phyloP scores from a whole-genome alignment of 306 rosid genomes.

The Sindora glabra region DNA sequence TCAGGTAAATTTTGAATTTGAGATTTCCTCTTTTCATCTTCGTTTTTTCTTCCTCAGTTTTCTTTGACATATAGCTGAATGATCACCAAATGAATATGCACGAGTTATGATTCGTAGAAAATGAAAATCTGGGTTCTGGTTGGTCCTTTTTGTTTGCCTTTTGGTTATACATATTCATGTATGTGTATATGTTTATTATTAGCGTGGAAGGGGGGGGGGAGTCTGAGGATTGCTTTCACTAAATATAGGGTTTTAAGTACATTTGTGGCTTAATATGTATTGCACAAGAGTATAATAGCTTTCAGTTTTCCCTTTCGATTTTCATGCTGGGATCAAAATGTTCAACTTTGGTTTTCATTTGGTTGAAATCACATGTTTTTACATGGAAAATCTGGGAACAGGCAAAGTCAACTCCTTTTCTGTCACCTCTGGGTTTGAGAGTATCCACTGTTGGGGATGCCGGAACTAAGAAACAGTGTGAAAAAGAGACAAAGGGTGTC shows the following conservation, averaged over 20 bases:
- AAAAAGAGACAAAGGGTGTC: conserved; percentile 19
- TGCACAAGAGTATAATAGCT: neutral
- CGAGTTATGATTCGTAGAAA: neutral
- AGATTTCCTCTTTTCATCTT: neutral
- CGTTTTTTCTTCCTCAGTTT: neutral
- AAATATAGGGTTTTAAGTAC: too few relatives aligned
- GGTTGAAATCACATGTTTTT: neutral
- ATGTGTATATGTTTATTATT: too few relatives aligned
- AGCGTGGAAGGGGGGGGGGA: too few relatives aligned
- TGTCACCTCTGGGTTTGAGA: conserved; percentile 39
- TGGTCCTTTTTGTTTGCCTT: neutral
- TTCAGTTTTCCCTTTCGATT: neutral
- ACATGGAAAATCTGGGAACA: conserved; percentile 5
- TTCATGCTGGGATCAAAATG: neutral
- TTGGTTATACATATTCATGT: too few relatives aligned
- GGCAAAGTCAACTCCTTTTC: conserved; percentile 74
- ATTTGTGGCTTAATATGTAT: neutral
- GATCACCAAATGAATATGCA: neutral
- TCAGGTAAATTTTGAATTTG: conserved; percentile 29
- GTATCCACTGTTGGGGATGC: conserved; percentile 1
- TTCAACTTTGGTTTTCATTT: neutral
- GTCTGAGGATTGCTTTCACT: neutral
- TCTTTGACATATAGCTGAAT: neutral
- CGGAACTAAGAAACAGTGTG: conserved; percentile 25
- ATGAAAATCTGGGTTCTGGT: neutral